These are phyloP conservation scores for Lentinula sp. DNA, from an alignment of 768 basidiomycete genomes.

Conservation along the genomic window DNA sequence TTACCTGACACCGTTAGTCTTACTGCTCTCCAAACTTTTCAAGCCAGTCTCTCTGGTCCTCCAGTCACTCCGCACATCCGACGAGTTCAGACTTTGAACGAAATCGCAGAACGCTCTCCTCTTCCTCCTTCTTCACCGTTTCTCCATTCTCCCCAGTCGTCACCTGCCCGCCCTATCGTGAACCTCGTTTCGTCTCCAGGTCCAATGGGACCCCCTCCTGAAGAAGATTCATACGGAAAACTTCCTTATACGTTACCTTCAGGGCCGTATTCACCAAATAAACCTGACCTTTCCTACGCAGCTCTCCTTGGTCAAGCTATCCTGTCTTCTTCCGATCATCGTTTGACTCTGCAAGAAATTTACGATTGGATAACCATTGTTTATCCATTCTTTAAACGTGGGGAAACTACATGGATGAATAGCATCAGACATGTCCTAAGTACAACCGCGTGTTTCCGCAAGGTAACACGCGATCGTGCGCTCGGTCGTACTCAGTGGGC, in stretches of 20 bases:
- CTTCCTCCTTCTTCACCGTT: slow-evolving; percentile 60
- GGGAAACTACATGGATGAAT: slow-evolving; percentile 96
- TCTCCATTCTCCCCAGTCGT: slow-evolving; percentile 55
- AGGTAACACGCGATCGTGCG: slow-evolving; percentile 69
- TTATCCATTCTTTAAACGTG: slow-evolving; percentile 89
- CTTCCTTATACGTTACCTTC: slow-evolving; percentile 76
- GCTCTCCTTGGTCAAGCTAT: slow-evolving; percentile 95
- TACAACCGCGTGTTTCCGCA: slow-evolving; percentile 87
- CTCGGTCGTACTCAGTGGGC: slow-evolving; percentile 86
- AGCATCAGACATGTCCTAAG: slow-evolving; percentile 96
- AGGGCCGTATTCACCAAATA: slow-evolving; percentile 73
- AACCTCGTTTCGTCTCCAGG: slow-evolving; percentile 85
- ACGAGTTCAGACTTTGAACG: slow-evolving; percentile 29
- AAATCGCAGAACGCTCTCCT: slow-evolving; percentile 30
- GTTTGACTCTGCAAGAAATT: slow-evolving; percentile 90
- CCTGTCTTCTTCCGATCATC: slow-evolving; percentile 74
- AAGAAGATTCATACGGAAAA: slow-evolving; percentile 59
- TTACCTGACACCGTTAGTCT: slow-evolving; percentile 2
- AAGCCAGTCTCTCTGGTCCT: slow-evolving; percentile 28
- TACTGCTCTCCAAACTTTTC: slow-evolving; percentile 22
- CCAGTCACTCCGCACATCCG: slow-evolving; percentile 46
- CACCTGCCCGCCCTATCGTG: slow-evolving; percentile 52
- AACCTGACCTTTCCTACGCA: slow-evolving; percentile 89
- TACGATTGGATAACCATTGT: slow-evolving; percentile 94
- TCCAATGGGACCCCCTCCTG: slow-evolving; percentile 61